A percentile compares a stretch with the other conserved stretches of the same genome.
Conservation (phyloP, 2,329 filamentous ascomycete genomes). For the Periconia macrospinosa region DNA sequence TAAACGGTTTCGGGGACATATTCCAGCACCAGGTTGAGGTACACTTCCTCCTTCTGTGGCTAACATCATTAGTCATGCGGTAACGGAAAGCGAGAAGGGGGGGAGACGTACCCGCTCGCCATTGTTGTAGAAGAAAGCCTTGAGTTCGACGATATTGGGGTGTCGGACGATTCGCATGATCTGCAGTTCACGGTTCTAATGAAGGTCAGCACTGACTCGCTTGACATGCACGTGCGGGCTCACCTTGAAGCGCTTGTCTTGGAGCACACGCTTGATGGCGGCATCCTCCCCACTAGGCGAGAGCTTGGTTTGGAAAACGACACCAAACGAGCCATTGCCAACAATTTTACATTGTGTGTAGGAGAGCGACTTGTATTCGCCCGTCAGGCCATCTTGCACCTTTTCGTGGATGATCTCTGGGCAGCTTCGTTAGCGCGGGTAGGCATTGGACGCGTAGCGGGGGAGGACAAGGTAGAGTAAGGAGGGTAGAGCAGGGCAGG, state of each 20-base stretch:
- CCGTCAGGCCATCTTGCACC: constrained; percentile 96
- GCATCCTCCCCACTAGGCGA: constrained; percentile 98
- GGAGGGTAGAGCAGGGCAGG: background rate
- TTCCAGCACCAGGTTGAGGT: constrained; percentile 96
- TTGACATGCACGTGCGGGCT: constrained; percentile 19
- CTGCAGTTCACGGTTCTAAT: constrained; percentile 94
- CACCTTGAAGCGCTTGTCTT: constrained; percentile 99
- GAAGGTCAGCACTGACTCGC: constrained; percentile 29
- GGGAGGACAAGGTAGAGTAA: background rate
- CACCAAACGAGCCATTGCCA: constrained; percentile 96
- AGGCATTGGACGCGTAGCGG: background rate
- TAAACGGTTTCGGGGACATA: constrained; percentile 99
- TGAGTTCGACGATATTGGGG: constrained; percentile 97
- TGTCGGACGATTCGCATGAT: constrained; percentile 99
- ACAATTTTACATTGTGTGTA: constrained; percentile 99
- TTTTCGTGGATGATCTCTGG: constrained; percentile 97
- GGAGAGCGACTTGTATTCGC: constrained; percentile 93
- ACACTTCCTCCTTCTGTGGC: constrained; percentile 82
- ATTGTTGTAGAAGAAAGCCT: constrained; percentile 99
- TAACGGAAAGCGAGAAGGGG: background rate
- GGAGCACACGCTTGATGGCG: constrained; percentile 96
- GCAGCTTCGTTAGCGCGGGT: constrained; percentile 33
- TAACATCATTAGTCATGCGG: constrained; percentile 34
- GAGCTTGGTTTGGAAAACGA: constrained; percentile 98
- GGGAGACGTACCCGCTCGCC: constrained; percentile 79